Evolutionary conservation across 1,139 yeast genomes (phyloP), one percentile per base, ranked within the genome.

Genomic region (Zygosaccharomyces sapae): DNA sequence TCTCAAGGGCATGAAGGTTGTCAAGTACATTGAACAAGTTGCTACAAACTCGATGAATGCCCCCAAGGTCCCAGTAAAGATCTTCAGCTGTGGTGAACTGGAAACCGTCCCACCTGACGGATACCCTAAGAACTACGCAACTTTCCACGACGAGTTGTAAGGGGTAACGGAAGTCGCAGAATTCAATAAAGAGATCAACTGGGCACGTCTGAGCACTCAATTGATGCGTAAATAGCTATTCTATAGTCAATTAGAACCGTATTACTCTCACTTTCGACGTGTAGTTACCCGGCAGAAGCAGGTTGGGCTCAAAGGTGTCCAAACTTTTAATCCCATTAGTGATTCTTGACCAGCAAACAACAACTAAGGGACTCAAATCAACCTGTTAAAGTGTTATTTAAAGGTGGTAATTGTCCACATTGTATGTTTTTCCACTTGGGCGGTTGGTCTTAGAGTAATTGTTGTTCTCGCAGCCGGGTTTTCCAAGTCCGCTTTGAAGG

Each of bases 1-100:
- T 45, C 51, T 80, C 8, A 86, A 81, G 44, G 92, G 92, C 19
- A 70, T 76, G 61, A 85, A 82, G 37, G 77, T 82, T 10, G 80
- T 80, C 36, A 71, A 74, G 49, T 68, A 72, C 60, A 75, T 70
- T 33, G 86, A 80, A 59, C 70, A 68, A 44, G 80, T 76, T 51
- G 69, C 75, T 57, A 79, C 81, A 34, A 63, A 68, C 49, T 61
- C 68, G 44, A 71, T 73, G 33, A 80, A 79, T 64, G 74, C 69
- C 56, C 88, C 89, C 31, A 62, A 67, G 40, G 70, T 72, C 58
- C 76, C 73, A 24, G 70, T 83, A 49, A 76, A 66, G 58, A 78
- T 81, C 51, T 68, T 67, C 30, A 60, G 63, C 1, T 58, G 64
- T 49, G 72, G 71, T 46, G 69, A 65, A 41, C 49, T 55, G 24